Evolutionary conservation across 257 asterid species (phyloP).

Genomic region (Rubia yunnanensis): DNA sequence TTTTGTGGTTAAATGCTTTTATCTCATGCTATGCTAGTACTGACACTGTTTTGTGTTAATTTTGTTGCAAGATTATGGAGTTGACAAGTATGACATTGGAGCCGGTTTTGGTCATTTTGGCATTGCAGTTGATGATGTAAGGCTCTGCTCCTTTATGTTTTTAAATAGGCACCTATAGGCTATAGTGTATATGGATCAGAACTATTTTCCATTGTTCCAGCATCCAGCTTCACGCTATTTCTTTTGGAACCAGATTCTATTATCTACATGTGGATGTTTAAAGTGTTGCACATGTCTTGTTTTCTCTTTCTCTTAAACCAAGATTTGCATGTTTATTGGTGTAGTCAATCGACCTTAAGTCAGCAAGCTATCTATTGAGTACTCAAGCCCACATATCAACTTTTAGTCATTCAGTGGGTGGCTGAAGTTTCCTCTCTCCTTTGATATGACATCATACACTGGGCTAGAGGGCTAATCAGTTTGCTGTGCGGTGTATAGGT

Average conservation of each 20-base stretch:
- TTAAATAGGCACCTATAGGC: neutral
- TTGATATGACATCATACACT: neutral
- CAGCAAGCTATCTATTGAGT: neutral
- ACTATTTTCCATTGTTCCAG: neutral
- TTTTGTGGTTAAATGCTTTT: neutral
- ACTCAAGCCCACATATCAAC: neutral
- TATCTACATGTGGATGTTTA: neutral
- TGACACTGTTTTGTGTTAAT: conserved; percentile 17
- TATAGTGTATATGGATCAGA: neutral
- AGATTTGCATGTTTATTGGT: neutral
- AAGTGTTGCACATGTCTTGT: neutral
- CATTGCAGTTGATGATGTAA: conserved; percentile 94
- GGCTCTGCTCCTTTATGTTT: conserved; percentile 23
- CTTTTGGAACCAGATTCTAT: neutral
- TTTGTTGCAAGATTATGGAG: conserved; percentile 71
- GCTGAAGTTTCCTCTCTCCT: neutral
- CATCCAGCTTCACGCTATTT: neutral
- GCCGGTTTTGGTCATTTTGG: conserved; percentile 94
- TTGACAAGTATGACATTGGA: conserved; percentile 88
- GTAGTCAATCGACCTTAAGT: neutral
- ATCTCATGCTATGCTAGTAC: conserved; percentile 8
- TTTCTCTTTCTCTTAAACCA: neutral
- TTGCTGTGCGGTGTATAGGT: conserved; percentile 37
- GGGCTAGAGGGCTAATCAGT: neutral
- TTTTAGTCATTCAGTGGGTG: neutral